Percentiles rank a stretch among this genome's conserved stretches.
phyloP scores from a whole-genome alignment of 805 yeast genomes.

The Barnettozyma californica region DNA sequence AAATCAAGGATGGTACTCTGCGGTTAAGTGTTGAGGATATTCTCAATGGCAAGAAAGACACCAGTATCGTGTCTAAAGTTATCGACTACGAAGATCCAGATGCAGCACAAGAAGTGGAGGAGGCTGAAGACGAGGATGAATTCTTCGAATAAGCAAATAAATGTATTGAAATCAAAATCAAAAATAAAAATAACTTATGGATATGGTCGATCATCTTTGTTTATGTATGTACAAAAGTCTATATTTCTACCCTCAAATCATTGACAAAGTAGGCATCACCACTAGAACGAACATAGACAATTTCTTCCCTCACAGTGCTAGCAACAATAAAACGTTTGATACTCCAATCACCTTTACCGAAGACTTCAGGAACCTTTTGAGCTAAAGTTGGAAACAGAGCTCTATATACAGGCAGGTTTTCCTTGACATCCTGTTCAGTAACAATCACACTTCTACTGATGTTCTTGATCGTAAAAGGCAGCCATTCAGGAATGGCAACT shows the following conservation, averaged over 20 bases:
- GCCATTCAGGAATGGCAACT: conserved; percentile 44
- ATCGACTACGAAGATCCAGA: conserved; percentile 16
- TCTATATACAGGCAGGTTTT: conserved; percentile 48
- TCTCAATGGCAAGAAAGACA: conserved; percentile 29
- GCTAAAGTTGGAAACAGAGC: conserved; percentile 45
- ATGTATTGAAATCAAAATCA: background rate
- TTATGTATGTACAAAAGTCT: background rate
- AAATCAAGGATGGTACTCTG: conserved; percentile 47
- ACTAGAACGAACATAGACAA: conserved; percentile 3
- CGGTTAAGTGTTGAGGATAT: conserved; percentile 51
- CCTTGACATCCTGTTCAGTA: conserved; percentile 48
- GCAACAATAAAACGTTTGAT: conserved; percentile 37
- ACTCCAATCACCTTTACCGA: conserved; percentile 41
- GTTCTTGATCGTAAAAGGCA: conserved; percentile 34
- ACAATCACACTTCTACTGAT: conserved; percentile 35
- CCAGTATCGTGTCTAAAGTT: conserved; percentile 7
- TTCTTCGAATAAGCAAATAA: conserved; percentile 20
- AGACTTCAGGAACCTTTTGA: conserved; percentile 52
- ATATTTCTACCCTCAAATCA: conserved; percentile 27
- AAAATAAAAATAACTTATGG: no score
- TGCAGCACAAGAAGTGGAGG: conserved; percentile 22
- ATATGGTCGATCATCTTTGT: no score
- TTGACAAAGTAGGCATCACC: conserved; percentile 16
- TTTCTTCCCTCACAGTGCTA: background rate
- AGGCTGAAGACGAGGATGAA: conserved; percentile 24